Evolutionary conservation across 1,284 basidiomycete species (phyloP).

Genomic region (Macrocystidia cucumis): DNA sequence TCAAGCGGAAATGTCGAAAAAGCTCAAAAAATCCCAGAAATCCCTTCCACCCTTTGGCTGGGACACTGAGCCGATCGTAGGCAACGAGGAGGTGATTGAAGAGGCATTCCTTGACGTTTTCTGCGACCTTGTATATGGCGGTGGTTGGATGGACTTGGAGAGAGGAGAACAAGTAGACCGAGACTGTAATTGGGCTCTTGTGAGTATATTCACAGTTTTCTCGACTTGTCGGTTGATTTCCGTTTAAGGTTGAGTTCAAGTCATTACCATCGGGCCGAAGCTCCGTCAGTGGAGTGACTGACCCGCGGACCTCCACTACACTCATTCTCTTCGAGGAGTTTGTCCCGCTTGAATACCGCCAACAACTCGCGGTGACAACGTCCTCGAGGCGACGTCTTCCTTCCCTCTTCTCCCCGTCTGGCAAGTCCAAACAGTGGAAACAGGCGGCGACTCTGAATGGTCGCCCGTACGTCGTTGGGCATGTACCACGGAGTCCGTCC

Average conservation of each 20-base stretch:
- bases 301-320: conserved; percentile 36
- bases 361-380: conserved; percentile 52
- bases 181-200: conserved; percentile 89
- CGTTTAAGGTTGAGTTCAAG: conserved; percentile 73
- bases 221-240: not conserved
- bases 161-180: conserved; percentile 67
- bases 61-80: conserved; percentile 76
- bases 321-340: conserved; percentile 84
- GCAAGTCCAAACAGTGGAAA: conserved; percentile 53
- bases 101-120: conserved; percentile 85
- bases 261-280: conserved; percentile 40
- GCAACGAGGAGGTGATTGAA: conserved; percentile 69
- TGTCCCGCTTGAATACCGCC: conserved; percentile 79
- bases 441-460: conserved; percentile 72
- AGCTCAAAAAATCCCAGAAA: conserved; percentile 80
- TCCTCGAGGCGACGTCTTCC: conserved; percentile 37
- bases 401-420: conserved; percentile 36
- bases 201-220: conserved; percentile 32
- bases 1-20: conserved; percentile 63
- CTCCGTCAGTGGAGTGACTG: conserved; percentile 17
- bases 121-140: conserved; percentile 77
- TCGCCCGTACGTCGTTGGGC: conserved; percentile 62
- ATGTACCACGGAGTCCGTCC: conserved; percentile 54
- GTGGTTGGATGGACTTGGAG: conserved; percentile 74
- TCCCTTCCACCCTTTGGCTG: conserved; percentile 74